Conservation (phyloP, 2,329 filamentous ascomycete species). For the Ceratocystis eucalypticola region DNA sequence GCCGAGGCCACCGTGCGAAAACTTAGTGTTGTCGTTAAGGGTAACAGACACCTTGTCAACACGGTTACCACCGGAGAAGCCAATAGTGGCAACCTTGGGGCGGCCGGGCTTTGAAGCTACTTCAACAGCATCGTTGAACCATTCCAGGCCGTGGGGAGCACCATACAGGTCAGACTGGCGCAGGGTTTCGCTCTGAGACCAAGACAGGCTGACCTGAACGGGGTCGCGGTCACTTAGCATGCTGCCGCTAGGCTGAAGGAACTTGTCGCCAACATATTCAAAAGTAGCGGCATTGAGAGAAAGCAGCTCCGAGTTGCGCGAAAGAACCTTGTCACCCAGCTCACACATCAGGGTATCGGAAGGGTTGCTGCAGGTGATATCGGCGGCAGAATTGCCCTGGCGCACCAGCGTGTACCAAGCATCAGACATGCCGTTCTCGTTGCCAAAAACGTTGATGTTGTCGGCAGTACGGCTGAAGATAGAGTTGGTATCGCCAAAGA, state of each 20-base stretch:
- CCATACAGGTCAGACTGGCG: constrained; percentile 36
- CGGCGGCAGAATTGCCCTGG: constrained; percentile 32
- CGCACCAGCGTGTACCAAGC: constrained; percentile 44
- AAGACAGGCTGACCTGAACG: constrained; percentile 40
- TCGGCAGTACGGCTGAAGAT: constrained; percentile 46
- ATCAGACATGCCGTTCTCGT: constrained; percentile 41
- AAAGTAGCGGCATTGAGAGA: constrained; percentile 36
- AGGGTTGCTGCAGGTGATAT: constrained; percentile 43
- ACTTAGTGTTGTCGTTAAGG: constrained; percentile 34
- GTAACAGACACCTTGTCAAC: constrained; percentile 38
- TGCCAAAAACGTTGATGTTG: constrained; percentile 39
- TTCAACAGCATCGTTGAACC: constrained; percentile 41
- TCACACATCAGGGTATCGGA: constrained; percentile 42
- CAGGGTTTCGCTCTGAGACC: constrained; percentile 28
- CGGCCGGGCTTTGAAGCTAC: constrained; percentile 26
- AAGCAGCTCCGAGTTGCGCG: constrained; percentile 37
- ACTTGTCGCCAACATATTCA: constrained; percentile 41
- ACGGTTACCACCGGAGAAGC: constrained; percentile 35
- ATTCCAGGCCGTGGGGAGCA: constrained; percentile 34
- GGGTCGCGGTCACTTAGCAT: constrained; percentile 55
- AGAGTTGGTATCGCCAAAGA: constrained; percentile 53
- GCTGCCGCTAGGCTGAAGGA: constrained; percentile 42
- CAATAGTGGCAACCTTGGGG: constrained; percentile 29
- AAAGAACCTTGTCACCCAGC: constrained; percentile 54
- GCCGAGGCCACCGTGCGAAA: constrained; percentile 42